Conservation (phyloP, 768 basidiomycete genomes). For the Coprinellus micaceus region DNA sequence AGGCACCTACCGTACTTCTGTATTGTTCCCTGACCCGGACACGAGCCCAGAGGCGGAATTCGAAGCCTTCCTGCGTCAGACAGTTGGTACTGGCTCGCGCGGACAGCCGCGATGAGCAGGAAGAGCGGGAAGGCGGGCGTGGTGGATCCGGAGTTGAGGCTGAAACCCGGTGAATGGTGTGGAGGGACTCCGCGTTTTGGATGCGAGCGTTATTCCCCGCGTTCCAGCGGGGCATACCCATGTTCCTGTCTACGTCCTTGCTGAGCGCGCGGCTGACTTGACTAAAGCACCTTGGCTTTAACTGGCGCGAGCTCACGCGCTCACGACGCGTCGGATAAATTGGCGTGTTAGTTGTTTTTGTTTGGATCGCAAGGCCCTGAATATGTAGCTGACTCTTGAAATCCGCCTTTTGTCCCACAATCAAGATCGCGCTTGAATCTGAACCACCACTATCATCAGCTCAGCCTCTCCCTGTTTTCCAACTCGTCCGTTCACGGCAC, state of each 20-base stretch:
- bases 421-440: no score
- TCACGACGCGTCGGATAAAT: no score
- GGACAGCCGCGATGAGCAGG: slow-evolving; percentile 31
- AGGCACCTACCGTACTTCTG: neutral
- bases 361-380: no score
- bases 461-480: no score
- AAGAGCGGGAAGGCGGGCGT: slow-evolving; percentile 26
- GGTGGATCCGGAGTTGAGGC: slow-evolving; percentile 32
- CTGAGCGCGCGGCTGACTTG: neutral
- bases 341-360: no score
- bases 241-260: neutral
- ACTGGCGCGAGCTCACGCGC: no score
- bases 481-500: no score
- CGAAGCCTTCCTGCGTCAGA: slow-evolving; percentile 18
- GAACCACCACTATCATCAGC: no score
- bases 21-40: neutral
- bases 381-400: no score
- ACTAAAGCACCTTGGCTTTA: neutral
- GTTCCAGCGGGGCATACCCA: neutral
- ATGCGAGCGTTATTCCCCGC: slow-evolving; percentile 23
- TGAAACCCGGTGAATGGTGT: slow-evolving; percentile 37
- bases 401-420: no score
- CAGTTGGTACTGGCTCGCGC: slow-evolving; percentile 23
- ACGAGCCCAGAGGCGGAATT: neutral
- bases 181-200: no score